Percentiles rank a stretch among this genome's conserved stretches.
Evolutionary conservation across 1,284 basidiomycete genomes (phyloP).

Genomic region (Fistulina hepatica): DNA sequence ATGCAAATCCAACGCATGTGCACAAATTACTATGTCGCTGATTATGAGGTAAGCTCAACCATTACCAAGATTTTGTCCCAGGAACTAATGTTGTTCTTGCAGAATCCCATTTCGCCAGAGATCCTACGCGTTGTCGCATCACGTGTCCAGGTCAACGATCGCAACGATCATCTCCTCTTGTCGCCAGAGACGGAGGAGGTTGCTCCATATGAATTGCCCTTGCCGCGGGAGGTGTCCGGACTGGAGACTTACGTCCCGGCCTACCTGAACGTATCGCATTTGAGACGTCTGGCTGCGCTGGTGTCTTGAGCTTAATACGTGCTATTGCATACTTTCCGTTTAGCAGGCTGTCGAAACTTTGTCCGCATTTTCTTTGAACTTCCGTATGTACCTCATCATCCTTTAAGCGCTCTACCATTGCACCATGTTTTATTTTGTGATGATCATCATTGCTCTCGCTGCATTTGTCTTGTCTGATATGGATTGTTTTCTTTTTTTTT

Average conservation of each 20-base stretch:
- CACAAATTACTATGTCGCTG: slow-evolving; percentile 96
- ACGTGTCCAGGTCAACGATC: slow-evolving; percentile 87
- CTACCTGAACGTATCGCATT: slow-evolving; percentile 75
- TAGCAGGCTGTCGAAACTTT: too few relatives aligned
- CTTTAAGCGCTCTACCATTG: too few relatives aligned
- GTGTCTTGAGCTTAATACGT: slow-evolving; percentile 59
- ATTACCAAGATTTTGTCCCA: background rate
- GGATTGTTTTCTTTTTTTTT: too few relatives aligned
- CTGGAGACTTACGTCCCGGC: slow-evolving; percentile 84
- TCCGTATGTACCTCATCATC: too few relatives aligned
- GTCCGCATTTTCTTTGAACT: too few relatives aligned
- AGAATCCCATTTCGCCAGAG: slow-evolving; percentile 95
- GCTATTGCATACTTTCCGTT: too few relatives aligned
- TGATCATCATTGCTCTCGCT: too few relatives aligned
- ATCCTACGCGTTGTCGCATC: slow-evolving; percentile 94
- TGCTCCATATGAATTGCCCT: slow-evolving; percentile 79
- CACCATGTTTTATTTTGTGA: too few relatives aligned
- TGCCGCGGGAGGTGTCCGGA: slow-evolving; percentile 80
- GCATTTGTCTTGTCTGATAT: too few relatives aligned
- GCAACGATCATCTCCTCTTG: slow-evolving; percentile 89
- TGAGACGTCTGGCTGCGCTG: slow-evolving; percentile 70
- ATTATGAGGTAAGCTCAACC: slow-evolving; percentile 72
- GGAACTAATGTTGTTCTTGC: slow-evolving; percentile 12
- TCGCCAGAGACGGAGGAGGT: slow-evolving; percentile 94
- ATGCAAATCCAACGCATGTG: slow-evolving; percentile 99